Percentiles rank a stretch among this genome's conserved stretches.
These are phyloP conservation scores for Podaxis sp. DNA, from an alignment of 768 basidiomycete genomes.

Conservation along the genomic window DNA sequence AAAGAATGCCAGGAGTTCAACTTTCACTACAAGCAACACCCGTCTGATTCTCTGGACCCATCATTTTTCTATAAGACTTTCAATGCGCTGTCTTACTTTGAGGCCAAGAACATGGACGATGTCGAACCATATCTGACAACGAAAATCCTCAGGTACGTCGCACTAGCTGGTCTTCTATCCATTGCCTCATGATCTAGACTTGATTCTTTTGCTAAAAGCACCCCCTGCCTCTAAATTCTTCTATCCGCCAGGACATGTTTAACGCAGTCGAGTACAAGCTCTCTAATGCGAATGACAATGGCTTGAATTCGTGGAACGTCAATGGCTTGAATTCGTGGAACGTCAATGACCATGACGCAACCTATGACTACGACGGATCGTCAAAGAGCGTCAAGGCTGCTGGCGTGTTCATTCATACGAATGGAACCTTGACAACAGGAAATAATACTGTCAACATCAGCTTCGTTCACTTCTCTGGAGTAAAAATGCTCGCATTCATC, in stretches of 20 bases:
- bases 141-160: neutral
- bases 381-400: neutral
- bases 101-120: neutral
- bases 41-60: neutral
- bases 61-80: neutral
- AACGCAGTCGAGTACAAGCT: neutral
- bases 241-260: neutral
- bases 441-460: neutral
- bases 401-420: neutral
- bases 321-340: too few relatives aligned
- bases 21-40: neutral
- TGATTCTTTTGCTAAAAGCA: neutral
- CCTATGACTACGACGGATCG: neutral
- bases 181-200: neutral
- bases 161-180: neutral
- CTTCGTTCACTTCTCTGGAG: neutral
- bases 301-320: neutral
- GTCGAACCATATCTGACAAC: neutral
- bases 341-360: neutral
- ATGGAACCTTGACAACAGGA: neutral
- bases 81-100: neutral
- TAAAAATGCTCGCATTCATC: neutral
- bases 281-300: neutral
- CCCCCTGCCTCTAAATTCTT: neutral
- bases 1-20: neutral